Conservation (phyloP, 2,329 filamentous ascomycete species). For the Sclerotinia glacialis region DNA sequence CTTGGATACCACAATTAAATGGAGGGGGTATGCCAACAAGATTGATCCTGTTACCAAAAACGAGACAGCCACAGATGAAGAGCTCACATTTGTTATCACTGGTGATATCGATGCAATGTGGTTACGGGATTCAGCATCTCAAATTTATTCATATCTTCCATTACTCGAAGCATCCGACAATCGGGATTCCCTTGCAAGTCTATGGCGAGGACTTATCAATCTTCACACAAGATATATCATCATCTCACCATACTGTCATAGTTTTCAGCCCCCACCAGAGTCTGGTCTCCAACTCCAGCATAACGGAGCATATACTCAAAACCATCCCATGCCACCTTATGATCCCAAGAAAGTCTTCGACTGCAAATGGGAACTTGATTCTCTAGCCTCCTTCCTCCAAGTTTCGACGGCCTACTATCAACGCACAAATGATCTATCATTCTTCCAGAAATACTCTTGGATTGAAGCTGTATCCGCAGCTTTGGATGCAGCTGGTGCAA, state of each 20-base stretch:
- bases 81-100: conserved; percentile 59
- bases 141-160: conserved; percentile 67
- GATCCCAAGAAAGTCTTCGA: conserved; percentile 74
- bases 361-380: conserved; percentile 95
- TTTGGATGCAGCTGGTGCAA: conserved; percentile 64
- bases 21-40: conserved; percentile 58
- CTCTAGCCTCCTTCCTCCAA: conserved; percentile 79
- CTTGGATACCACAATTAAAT: conserved; percentile 68
- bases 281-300: conserved; percentile 59
- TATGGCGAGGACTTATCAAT: conserved; percentile 70
- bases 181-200: conserved; percentile 58
- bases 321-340: conserved; percentile 67
- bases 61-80: conserved; percentile 49
- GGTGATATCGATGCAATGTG: conserved; percentile 77
- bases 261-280: conserved; percentile 80
- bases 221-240: conserved; percentile 66
- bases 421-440: conserved; percentile 65
- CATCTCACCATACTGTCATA: conserved; percentile 80
- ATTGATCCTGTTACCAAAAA: conserved; percentile 37
- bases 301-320: conserved; percentile 58
- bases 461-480: conserved; percentile 67
- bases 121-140: conserved; percentile 80
- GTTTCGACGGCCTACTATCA: conserved; percentile 76
- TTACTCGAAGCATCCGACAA: conserved; percentile 56
- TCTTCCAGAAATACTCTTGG: conserved; percentile 74